Evolutionary conservation across 2,329 filamentous ascomycete species (phyloP).

Genomic region (Pseudodiploospora longispora): DNA sequence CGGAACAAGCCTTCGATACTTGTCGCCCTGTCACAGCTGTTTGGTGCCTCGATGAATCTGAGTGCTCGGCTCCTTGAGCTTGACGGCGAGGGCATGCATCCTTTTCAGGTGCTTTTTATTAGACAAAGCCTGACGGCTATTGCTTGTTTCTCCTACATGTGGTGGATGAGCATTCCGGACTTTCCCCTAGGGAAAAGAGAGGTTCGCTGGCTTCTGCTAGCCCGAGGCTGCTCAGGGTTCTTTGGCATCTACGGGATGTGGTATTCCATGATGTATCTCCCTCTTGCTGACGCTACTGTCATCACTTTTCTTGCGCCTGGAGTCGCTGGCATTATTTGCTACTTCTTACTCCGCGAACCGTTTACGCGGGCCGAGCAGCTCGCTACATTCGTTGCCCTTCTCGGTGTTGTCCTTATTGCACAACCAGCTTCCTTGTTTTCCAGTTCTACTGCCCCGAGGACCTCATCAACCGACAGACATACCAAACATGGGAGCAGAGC

Average conservation of each 20-base stretch:
- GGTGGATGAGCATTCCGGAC: conserved; percentile 55
- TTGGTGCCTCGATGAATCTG: conserved; percentile 80
- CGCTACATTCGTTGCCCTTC: conserved; percentile 64
- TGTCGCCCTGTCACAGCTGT: conserved; percentile 69
- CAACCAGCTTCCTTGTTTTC: conserved; percentile 54
- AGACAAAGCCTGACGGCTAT: conserved; percentile 68
- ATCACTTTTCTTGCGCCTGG: conserved; percentile 81
- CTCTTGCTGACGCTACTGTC: conserved; percentile 79
- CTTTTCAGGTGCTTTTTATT: conserved; percentile 75
- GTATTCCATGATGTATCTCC: conserved; percentile 62
- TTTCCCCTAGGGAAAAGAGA: conserved; percentile 62
- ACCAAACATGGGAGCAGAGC: neutral
- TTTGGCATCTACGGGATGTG: conserved; percentile 76
- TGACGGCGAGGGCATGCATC: conserved; percentile 64
- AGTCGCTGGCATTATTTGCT: conserved; percentile 72
- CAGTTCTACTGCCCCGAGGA: conserved; percentile 6
- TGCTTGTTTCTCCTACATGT: conserved; percentile 65
- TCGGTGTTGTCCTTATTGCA: conserved; percentile 78
- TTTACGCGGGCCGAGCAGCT: conserved; percentile 73
- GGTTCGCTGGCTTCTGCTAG: conserved; percentile 59
- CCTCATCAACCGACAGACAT: conserved; percentile 11
- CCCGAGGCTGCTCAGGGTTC: conserved; percentile 62
- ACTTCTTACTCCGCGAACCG: conserved; percentile 63
- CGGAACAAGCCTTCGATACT: conserved; percentile 65
- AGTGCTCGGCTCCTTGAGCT: conserved; percentile 68